These are phyloP conservation scores for Kingdonia uniflora DNA, from an alignment of 164 flowering plant genomes.

Conservation along the genomic window DNA sequence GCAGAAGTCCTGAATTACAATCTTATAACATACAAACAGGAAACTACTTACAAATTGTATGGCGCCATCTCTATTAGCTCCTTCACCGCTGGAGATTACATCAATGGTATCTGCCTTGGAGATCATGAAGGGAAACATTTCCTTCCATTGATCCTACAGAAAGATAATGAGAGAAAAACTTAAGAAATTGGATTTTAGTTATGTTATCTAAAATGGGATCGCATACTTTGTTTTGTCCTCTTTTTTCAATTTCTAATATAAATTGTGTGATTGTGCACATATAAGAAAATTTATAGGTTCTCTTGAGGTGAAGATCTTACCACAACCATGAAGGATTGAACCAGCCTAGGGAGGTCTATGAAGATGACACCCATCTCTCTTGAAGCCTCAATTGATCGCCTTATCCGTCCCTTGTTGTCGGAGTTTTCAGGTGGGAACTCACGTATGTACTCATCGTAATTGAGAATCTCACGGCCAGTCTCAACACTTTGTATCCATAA, in stretches of 20 bases:
- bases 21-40: background rate
- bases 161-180: no score
- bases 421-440: constrained; percentile 36
- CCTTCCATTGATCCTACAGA: constrained; percentile 87
- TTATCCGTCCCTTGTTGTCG: constrained; percentile 18
- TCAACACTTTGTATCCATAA: constrained; percentile 88
- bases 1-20: background rate
- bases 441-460: constrained; percentile 80
- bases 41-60: constrained; percentile 59
- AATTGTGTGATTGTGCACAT: no score
- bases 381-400: constrained; percentile 79
- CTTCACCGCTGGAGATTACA: constrained; percentile 66
- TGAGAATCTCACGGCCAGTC: constrained; percentile 90
- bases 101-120: constrained; percentile 92
- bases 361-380: constrained; percentile 76
- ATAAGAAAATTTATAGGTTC: no score
- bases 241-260: no score
- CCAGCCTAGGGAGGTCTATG: constrained; percentile 58
- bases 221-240: no score
- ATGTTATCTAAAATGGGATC: no score
- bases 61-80: constrained; percentile 51
- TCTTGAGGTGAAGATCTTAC: constrained; percentile 19
- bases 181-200: no score
- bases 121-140: constrained; percentile 82
- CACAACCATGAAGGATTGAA: constrained; percentile 85